Conservation (phyloP, 1,284 basidiomycete genomes). For the Sphaerobolus stellatus region DNA sequence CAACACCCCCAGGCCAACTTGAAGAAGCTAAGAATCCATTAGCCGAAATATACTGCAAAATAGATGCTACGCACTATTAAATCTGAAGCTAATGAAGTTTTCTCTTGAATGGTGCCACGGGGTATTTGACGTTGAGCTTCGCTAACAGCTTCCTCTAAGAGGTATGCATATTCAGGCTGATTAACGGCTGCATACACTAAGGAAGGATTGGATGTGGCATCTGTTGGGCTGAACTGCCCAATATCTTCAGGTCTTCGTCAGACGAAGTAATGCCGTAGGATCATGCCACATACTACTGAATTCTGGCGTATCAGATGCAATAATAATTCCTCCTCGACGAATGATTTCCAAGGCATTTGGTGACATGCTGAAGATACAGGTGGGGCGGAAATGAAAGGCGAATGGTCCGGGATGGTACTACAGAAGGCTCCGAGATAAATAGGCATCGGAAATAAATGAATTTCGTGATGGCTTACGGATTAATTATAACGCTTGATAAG, state of each 20-base stretch:
- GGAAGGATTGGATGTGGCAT: neutral
- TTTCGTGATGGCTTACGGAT: too few relatives aligned
- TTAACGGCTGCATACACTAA: neutral
- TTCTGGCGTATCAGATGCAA: neutral
- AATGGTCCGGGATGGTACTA: too few relatives aligned
- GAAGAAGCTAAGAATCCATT: neutral
- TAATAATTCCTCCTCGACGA: neutral
- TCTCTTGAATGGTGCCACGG: neutral
- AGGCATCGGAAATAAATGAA: too few relatives aligned
- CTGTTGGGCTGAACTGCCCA: neutral
- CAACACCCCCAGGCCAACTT: neutral
- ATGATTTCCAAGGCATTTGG: neutral
- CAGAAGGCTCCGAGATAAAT: too few relatives aligned
- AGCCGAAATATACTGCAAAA: neutral
- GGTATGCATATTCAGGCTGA: neutral
- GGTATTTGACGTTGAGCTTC: neutral
- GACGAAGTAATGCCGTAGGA: neutral
- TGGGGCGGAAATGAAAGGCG: too few relatives aligned
- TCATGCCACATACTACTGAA: neutral
- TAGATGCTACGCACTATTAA: neutral
- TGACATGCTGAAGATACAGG: too few relatives aligned
- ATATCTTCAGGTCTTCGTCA: neutral
- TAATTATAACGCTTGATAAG: too few relatives aligned
- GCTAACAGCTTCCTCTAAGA: neutral
- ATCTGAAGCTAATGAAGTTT: neutral